These are phyloP conservation scores for Wickerhamiella infanticola DNA, from an alignment of 1,139 yeast genomes.

Conservation along the genomic window DNA sequence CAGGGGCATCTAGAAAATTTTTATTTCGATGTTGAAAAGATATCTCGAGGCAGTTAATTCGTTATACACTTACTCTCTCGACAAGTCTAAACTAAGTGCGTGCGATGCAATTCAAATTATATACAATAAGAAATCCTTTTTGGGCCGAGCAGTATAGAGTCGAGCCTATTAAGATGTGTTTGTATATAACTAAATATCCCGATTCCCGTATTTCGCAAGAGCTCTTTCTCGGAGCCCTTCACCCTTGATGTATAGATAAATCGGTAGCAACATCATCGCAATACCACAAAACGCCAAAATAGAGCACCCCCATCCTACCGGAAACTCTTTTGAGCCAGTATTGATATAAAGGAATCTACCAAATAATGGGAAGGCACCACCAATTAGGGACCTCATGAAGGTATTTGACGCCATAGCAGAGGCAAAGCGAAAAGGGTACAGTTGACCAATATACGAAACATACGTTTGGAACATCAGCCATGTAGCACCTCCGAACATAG, in stretches of 20 bases:
- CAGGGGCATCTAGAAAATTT: no score
- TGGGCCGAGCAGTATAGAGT: no score
- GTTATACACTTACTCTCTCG: no score
- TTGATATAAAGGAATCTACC: constrained; percentile 37
- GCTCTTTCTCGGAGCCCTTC: constrained; percentile 9
- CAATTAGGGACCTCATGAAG: constrained; percentile 37
- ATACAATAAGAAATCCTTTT: no score
- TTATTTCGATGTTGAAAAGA: no score
- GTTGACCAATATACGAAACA: constrained; percentile 52
- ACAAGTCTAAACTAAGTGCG: no score
- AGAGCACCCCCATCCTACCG: constrained; percentile 15
- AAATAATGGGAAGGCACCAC: constrained; percentile 49
- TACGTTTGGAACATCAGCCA: constrained; percentile 59
- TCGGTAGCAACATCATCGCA: constrained; percentile 9
- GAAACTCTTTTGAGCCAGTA: constrained; percentile 21
- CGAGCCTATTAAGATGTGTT: no score
- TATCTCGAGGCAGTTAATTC: no score
- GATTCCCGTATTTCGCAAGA: constrained; percentile 10
- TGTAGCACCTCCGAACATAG: constrained; percentile 62
- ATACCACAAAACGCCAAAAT: constrained; percentile 10
- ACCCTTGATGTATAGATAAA: constrained; percentile 9
- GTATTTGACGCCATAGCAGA: constrained; percentile 46
- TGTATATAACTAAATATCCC: background rate
- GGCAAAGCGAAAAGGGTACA: constrained; percentile 58
- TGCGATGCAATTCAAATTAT: no score